phyloP scores from a whole-genome alignment of 306 rosid species.

The Pachyrhizus erosus region DNA sequence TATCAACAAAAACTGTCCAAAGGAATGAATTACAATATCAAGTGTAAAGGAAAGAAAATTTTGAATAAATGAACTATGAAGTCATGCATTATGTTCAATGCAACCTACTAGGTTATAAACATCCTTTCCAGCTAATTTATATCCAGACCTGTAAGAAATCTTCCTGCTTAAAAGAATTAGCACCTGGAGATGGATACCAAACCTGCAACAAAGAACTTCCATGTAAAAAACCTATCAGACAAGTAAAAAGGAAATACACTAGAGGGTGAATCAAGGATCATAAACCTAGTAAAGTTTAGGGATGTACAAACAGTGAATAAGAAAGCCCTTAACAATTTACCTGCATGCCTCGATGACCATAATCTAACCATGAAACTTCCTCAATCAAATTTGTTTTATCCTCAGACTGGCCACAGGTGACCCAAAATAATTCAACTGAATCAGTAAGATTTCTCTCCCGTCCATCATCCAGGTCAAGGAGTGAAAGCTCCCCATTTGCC shows the following conservation, averaged over 20 bases:
- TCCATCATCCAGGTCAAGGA: slow-evolving; percentile 97
- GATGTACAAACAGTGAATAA: slow-evolving; percentile 32
- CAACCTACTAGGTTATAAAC: slow-evolving; percentile 37
- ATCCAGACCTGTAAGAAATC: slow-evolving; percentile 91
- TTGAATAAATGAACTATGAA: slow-evolving; percentile 27
- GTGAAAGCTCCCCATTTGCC: slow-evolving; percentile 94
- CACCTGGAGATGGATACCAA: slow-evolving; percentile 98
- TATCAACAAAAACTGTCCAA: slow-evolving; percentile 10
- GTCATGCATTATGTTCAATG: slow-evolving; percentile 10
- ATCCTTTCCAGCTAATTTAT: slow-evolving; percentile 27
- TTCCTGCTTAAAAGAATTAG: slow-evolving; percentile 92
- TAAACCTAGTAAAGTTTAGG: slow-evolving; percentile 36
- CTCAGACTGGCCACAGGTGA: slow-evolving; percentile 96
- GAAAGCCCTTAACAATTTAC: slow-evolving; percentile 57
- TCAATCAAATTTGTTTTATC: slow-evolving; percentile 92
- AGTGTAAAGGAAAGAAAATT: slow-evolving; percentile 15
- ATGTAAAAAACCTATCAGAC: slow-evolving; percentile 64
- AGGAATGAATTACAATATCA: slow-evolving; percentile 24
- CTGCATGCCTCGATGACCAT: slow-evolving; percentile 99
- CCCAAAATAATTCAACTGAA: slow-evolving; percentile 98
- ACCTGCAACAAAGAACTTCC: slow-evolving; percentile 86
- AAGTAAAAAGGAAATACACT: slow-evolving; percentile 42
- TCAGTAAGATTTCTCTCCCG: slow-evolving; percentile 92
- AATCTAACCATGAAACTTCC: slow-evolving; percentile 99
- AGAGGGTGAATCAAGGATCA: slow-evolving; percentile 32